A percentile compares a stretch with the other conserved stretches of the same genome.
Evolutionary conservation across 257 asterid genomes (phyloP).

Genomic region (Jacaranda mimosifolia): DNA sequence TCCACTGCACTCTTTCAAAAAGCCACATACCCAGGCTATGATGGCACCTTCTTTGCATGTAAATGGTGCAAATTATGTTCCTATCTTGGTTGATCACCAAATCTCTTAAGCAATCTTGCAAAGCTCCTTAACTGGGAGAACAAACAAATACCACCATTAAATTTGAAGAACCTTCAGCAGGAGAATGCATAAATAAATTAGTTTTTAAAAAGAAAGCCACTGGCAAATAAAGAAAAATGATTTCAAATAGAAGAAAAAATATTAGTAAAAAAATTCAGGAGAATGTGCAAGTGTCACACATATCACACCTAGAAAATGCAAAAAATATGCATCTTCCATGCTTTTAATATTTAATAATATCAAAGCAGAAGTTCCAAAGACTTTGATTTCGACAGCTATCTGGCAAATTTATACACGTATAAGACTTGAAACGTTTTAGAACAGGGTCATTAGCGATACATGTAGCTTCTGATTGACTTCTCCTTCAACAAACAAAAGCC

Average conservation of each 20-base stretch:
- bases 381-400: background rate
- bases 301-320: background rate
- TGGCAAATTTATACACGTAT: background rate
- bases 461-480: background rate
- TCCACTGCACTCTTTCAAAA: conserved; percentile 19
- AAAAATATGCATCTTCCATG: background rate
- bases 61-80: conserved; percentile 30
- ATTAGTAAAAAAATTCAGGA: conserved; percentile 6
- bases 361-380: background rate
- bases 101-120: conserved; percentile 31
- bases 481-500: conserved; percentile 6
- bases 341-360: background rate
- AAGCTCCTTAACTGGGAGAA: conserved; percentile 39
- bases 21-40: conserved; percentile 11
- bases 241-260: background rate
- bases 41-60: conserved; percentile 25
- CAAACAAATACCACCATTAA: conserved; percentile 5
- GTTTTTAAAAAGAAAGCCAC: no score
- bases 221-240: no score
- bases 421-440: conserved; percentile 9
- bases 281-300: background rate
- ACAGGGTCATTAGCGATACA: conserved; percentile 13
- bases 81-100: conserved; percentile 27
- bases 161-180: conserved; percentile 19
- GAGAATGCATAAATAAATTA: conserved; percentile 25